Percentiles rank a stretch among this genome's conserved stretches.
These are phyloP conservation scores for Clausena lansium DNA, from an alignment of 345 rosid genomes.

Conservation along the genomic window DNA sequence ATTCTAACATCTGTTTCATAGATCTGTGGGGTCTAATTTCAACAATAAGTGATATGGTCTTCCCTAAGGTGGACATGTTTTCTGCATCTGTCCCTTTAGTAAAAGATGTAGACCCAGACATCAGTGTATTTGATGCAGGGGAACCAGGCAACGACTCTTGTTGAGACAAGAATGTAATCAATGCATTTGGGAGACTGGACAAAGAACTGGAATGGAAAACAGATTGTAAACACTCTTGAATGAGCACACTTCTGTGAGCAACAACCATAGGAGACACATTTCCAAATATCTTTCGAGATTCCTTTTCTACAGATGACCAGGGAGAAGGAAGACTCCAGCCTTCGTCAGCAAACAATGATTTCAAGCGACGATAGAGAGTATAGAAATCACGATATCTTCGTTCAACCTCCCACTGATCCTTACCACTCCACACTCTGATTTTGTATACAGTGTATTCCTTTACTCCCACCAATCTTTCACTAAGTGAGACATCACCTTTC, in stretches of 20 bases:
- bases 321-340: conserved; percentile 87
- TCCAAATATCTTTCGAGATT: conserved; percentile 81
- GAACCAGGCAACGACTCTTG: conserved; percentile 56
- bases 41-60: conserved; percentile 80
- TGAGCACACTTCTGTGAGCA: conserved; percentile 78
- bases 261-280: conserved; percentile 79
- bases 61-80: conserved; percentile 57
- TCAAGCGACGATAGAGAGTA: conserved; percentile 76
- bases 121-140: conserved; percentile 35
- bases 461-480: conserved; percentile 96
- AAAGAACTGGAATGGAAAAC: conserved; percentile 55
- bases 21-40: conserved; percentile 68
- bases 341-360: conserved; percentile 65
- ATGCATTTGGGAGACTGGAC: conserved; percentile 60
- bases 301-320: conserved; percentile 80
- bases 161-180: conserved; percentile 75
- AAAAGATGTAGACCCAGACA: conserved; percentile 32
- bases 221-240: conserved; percentile 81
- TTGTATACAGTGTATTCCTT: conserved; percentile 83
- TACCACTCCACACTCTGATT: conserved; percentile 77
- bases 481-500: conserved; percentile 85
- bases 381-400: conserved; percentile 90
- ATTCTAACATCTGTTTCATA: conserved; percentile 72
- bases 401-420: conserved; percentile 86
- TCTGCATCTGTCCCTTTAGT: conserved; percentile 33